phyloP scores from a whole-genome alignment of 2,329 filamentous ascomycete species.

The Fusarium papillatum region DNA sequence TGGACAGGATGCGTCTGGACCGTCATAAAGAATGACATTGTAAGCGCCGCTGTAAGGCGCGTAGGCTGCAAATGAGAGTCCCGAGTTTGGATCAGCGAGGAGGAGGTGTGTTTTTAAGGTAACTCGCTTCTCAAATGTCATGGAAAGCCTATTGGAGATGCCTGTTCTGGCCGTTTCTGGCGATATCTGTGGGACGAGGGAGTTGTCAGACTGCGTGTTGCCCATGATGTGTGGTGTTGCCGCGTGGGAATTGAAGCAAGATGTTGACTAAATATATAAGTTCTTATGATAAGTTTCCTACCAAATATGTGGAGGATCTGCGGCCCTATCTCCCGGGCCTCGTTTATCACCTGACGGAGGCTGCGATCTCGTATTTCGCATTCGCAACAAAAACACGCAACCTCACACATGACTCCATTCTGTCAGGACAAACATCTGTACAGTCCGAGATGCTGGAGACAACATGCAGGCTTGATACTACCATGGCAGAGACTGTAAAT shows the following conservation, averaged over 20 bases:
- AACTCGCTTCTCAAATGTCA: not conserved
- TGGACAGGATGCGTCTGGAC: not conserved
- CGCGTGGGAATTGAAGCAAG: not conserved
- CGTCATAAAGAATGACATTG: not conserved
- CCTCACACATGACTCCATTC: no score
- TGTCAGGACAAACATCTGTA: no score
- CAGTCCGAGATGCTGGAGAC: no score
- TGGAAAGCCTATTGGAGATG: not conserved
- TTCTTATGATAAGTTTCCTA: not conserved
- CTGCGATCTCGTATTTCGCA: not conserved
- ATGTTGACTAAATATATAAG: not conserved
- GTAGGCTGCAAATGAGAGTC: not conserved
- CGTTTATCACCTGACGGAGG: not conserved
- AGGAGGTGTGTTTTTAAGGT: not conserved
- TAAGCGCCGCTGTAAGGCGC: not conserved
- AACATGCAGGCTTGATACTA: no score
- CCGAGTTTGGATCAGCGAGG: not conserved
- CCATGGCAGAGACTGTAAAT: no score
- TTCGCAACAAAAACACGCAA: not conserved
- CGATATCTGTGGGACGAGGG: not conserved
- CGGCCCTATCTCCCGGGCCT: not conserved
- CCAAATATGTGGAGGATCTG: not conserved
- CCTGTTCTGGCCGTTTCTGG: not conserved
- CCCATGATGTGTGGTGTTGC: not conserved
- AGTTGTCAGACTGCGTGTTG: not conserved